Evolutionary conservation across 2,329 filamentous ascomycete genomes (phyloP).

Genomic region (Cladosporium velox): DNA sequence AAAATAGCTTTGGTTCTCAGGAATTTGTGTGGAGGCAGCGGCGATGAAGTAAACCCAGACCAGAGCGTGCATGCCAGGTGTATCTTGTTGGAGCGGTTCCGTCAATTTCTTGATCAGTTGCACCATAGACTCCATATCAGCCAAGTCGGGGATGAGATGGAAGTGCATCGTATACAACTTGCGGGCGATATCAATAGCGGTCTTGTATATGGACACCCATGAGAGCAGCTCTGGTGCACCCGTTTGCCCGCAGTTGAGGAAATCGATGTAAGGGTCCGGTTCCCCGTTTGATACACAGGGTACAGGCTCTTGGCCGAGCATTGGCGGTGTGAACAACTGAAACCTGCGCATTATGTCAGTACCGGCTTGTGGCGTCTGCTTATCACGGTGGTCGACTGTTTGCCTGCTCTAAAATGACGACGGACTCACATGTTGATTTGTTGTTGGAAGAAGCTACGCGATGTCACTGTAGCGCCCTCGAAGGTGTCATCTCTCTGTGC

Average conservation of each 20-base stretch:
- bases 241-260: background rate
- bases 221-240: background rate
- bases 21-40: background rate
- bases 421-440: background rate
- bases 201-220: background rate
- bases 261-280: background rate
- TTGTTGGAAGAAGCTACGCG: background rate
- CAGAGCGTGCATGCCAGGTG: background rate
- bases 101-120: background rate
- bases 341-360: background rate
- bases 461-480: background rate
- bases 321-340: background rate
- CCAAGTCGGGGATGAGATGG: background rate
- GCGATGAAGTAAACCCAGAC: conserved; percentile 2
- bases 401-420: background rate
- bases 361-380: background rate
- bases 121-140: background rate
- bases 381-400: background rate
- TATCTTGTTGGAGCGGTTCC: background rate
- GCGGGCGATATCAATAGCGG: background rate
- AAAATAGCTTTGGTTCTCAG: background rate
- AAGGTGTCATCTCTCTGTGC: background rate
- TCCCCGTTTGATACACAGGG: background rate
- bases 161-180: background rate
- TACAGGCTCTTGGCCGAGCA: background rate